Conservation (phyloP, 768 basidiomycete species). For the Ramaria sp. region DNA sequence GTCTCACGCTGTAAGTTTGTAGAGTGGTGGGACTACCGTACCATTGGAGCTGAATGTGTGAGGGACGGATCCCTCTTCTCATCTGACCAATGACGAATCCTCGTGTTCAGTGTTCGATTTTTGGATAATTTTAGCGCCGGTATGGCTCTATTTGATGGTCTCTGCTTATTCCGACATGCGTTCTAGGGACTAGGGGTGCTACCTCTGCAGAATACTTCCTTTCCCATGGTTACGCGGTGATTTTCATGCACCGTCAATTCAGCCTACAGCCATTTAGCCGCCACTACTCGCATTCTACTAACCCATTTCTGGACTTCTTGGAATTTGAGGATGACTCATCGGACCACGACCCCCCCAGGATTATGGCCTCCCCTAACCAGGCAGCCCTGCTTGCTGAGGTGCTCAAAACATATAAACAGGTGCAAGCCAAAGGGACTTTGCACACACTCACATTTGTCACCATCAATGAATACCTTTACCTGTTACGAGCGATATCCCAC, state of each 20-base stretch:
- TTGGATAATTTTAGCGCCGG: slow-evolving; percentile 98
- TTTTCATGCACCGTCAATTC: slow-evolving; percentile 98
- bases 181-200: slow-evolving; percentile 83
- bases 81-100: slow-evolving; percentile 5
- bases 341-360: slow-evolving; percentile 26
- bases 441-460: slow-evolving; percentile 87
- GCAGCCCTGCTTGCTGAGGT: slow-evolving; percentile 59
- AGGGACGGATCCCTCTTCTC: slow-evolving; percentile 31
- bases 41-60: slow-evolving; percentile 98
- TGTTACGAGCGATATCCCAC: slow-evolving; percentile 72
- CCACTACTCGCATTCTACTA: slow-evolving; percentile 96
- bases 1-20: not conserved
- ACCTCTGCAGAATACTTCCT: slow-evolving; percentile 98
- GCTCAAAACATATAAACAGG: slow-evolving; percentile 68
- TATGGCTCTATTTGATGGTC: slow-evolving; percentile 22
- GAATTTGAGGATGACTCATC: slow-evolving; percentile 39
- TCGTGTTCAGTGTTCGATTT: slow-evolving; percentile 75
- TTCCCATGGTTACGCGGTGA: slow-evolving; percentile 88
- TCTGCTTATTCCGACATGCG: slow-evolving; percentile 1
- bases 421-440: slow-evolving; percentile 62
- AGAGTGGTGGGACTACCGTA: slow-evolving; percentile 98
- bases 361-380: slow-evolving; percentile 59
- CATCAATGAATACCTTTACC: slow-evolving; percentile 92
- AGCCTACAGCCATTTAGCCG: slow-evolving; percentile 95
- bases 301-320: slow-evolving; percentile 94